Evolutionary conservation across 2,329 filamentous ascomycete genomes (phyloP), one percentile per base, ranked within the genome.

Genomic region (Elsinoe batatas): DNA sequence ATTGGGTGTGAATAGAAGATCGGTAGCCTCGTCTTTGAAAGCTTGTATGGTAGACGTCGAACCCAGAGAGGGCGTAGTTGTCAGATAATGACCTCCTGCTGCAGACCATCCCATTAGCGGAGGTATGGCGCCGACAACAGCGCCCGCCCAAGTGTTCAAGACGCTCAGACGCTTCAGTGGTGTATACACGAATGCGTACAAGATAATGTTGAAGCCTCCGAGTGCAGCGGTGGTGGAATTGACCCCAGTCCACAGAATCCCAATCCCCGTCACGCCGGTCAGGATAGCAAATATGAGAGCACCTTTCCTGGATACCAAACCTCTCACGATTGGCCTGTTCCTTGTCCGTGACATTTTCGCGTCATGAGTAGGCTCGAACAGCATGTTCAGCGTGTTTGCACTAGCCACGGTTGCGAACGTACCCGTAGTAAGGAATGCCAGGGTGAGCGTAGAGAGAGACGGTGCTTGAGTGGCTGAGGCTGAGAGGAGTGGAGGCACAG

Each of bases 61-160:
- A 5, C 46, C 38, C 12, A 53, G 42, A 1, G 53, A 18, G 12
- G 54, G 5, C 11, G 44, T 5, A 5, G 57, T 43, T 30, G 72
- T 71, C 7, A 90, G 90, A 43, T 84, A 85, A 69, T 96, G 89
- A 53, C 90, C 91, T 0, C 90, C 91, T 0, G 93, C 93, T 0
- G 93, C 93, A 13, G 90, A 88, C 93, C 93, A 98, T 61, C 93
- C 93, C 93, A 98, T 98, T 32, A 98, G 73, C 0, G 93, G 93
- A 0, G 93, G 91, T 56, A 98, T 95, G 1, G 86, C 91, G 59
- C 93, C 93, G 0, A 98, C 88, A 0, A 98, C 71, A 3, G 91
- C 93, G 13, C 93, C 93, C 13, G 94, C 80, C 93, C 93, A 98
- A 0, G 93, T 98, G 67, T 98, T 98, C 57, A 91, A 72, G 8